phyloP scores from a whole-genome alignment of 176 grass and related monocot genomes.

The Oryza brachyantha region DNA sequence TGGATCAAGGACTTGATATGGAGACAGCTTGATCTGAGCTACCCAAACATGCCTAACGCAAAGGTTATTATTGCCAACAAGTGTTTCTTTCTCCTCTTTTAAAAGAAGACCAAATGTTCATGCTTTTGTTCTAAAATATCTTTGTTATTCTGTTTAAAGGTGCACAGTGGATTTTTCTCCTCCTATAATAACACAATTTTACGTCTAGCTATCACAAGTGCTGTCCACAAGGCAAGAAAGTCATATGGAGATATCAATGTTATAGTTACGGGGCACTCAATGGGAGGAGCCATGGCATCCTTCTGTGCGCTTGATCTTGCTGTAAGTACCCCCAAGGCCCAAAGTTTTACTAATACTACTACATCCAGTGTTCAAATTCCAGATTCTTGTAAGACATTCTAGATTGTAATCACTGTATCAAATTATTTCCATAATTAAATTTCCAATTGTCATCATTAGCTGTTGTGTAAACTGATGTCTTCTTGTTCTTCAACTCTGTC shows the following conservation, averaged over 20 bases:
- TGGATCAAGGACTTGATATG: slow-evolving; percentile 86
- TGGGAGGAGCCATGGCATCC: slow-evolving; percentile 67
- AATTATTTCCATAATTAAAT: background rate
- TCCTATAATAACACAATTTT: slow-evolving; percentile 63
- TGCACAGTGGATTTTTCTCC: slow-evolving; percentile 66
- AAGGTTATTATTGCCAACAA: slow-evolving; percentile 32
- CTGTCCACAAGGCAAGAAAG: slow-evolving; percentile 46
- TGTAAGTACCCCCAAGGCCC: slow-evolving; percentile 26
- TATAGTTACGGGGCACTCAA: slow-evolving; percentile 68
- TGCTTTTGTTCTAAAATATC: background rate
- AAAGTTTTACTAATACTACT: background rate
- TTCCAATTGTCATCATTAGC: background rate
- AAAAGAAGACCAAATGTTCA: background rate
- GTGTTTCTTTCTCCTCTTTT: background rate
- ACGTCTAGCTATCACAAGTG: slow-evolving; percentile 43
- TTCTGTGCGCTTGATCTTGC: slow-evolving; percentile 70
- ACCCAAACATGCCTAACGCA: slow-evolving; percentile 70
- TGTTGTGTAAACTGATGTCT: background rate
- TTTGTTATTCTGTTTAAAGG: slow-evolving; percentile 39
- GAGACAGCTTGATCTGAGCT: slow-evolving; percentile 92
- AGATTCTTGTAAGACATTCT: background rate
- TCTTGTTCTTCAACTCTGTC: background rate
- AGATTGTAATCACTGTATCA: too few species aligned
- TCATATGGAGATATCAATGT: slow-evolving; percentile 33
- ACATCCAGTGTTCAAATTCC: background rate